Evolutionary conservation across 1,284 basidiomycete species (phyloP).

Genomic region (Hymenochaete sp.): DNA sequence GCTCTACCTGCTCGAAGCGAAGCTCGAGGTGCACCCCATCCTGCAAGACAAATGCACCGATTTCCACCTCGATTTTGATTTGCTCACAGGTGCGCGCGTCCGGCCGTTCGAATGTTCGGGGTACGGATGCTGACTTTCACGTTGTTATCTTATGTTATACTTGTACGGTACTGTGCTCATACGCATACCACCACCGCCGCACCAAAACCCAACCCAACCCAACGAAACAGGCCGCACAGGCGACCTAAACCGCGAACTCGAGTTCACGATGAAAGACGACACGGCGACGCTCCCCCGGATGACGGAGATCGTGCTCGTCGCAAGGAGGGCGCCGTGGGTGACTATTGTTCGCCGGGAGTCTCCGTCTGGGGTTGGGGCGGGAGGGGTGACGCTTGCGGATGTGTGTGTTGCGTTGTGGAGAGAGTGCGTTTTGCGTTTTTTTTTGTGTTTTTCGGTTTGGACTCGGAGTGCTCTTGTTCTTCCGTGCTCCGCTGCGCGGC

Average conservation of each 20-base stretch:
- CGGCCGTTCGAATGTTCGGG: not conserved
- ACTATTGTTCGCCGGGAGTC: conserved; percentile 62
- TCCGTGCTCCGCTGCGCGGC: too few relatives aligned
- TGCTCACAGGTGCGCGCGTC: conserved; percentile 49
- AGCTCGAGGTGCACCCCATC: conserved; percentile 64
- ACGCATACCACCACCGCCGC: too few relatives aligned
- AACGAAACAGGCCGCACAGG: too few relatives aligned
- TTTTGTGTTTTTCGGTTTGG: not conserved
- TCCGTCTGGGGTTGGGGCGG: too few relatives aligned
- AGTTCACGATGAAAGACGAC: conserved; percentile 60
- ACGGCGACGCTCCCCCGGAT: conserved; percentile 73
- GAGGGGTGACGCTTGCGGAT: conserved; percentile 65
- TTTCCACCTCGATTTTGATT: conserved; percentile 63
- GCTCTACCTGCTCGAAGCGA: conserved; percentile 58
- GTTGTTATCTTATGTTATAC: conserved; percentile 3
- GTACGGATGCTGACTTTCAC: not conserved
- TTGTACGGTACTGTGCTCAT: not conserved
- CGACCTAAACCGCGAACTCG: conserved; percentile 52
- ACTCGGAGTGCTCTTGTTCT: too few relatives aligned
- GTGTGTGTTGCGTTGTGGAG: conserved; percentile 58
- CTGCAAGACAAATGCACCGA: conserved; percentile 38
- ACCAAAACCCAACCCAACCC: too few relatives aligned
- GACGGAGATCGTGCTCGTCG: conserved; percentile 60
- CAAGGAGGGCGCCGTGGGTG: conserved; percentile 67
- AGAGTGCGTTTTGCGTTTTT: conserved; percentile 47